phyloP scores from a whole-genome alignment of 441 rosid genomes.

The Erodium moschatum region DNA sequence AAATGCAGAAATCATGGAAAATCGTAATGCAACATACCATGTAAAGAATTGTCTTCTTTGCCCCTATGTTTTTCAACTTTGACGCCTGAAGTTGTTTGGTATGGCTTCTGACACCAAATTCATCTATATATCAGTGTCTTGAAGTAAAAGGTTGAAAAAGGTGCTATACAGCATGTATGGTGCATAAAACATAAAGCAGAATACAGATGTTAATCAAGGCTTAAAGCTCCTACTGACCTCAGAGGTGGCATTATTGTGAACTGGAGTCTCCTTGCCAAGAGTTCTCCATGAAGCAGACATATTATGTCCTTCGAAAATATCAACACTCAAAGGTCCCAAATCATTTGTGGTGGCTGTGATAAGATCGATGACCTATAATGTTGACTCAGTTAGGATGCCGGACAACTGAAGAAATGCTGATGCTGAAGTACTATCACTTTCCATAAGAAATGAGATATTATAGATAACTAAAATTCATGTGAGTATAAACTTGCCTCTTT shows the following conservation, averaged over 20 bases:
- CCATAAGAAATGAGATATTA: neutral
- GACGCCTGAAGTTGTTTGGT: slow-evolving; percentile 18
- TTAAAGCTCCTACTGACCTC: slow-evolving; percentile 42
- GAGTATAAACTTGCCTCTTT: slow-evolving; percentile 53
- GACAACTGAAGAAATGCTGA: neutral
- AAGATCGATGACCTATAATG: slow-evolving; percentile 61
- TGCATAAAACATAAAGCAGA: slow-evolving; percentile 3
- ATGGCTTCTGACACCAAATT: slow-evolving; percentile 28
- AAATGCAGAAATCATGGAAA: slow-evolving; percentile 2
- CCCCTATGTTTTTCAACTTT: slow-evolving; percentile 19
- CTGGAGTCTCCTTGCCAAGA: slow-evolving; percentile 31
- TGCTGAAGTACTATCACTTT: neutral
- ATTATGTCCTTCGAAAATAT: slow-evolving; percentile 60
- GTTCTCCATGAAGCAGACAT: slow-evolving; percentile 73
- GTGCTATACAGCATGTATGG: neutral
- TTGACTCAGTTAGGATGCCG: slow-evolving; percentile 14
- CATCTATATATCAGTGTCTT: slow-evolving; percentile 16
- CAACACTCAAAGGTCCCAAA: slow-evolving; percentile 76
- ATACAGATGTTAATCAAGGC: slow-evolving; percentile 13
- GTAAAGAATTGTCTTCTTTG: slow-evolving; percentile 29
- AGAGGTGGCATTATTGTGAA: slow-evolving; percentile 26
- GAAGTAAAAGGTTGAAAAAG: slow-evolving; percentile 12
- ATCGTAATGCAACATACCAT: slow-evolving; percentile 23
- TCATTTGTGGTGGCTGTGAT: slow-evolving; percentile 64
- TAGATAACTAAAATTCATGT: slow-evolving; percentile 1